Conservation (phyloP, 257 asterid species). For the Phtheirospermum japonicum region DNA sequence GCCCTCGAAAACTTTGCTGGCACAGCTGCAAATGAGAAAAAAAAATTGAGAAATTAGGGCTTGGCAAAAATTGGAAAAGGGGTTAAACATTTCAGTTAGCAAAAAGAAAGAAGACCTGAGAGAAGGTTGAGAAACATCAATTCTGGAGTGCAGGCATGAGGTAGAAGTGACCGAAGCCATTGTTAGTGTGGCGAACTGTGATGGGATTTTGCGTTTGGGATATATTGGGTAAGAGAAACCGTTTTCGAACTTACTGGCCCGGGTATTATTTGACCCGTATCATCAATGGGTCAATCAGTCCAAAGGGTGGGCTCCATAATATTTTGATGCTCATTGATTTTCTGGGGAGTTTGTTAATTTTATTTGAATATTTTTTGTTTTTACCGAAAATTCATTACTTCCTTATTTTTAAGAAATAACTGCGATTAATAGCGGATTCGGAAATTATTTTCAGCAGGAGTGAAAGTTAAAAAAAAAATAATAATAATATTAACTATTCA, state of each 20-base stretch:
- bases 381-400: too few species aligned
- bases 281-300: slow-evolving; percentile 9
- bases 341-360: too few species aligned
- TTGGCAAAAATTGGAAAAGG: not conserved
- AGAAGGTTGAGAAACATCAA: slow-evolving; percentile 28
- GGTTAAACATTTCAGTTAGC: not conserved
- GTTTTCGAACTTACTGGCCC: not conserved
- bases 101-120: slow-evolving; percentile 36
- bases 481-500: too few species aligned
- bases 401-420: too few species aligned
- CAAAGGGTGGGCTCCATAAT: too few species aligned
- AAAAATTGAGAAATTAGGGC: not conserved
- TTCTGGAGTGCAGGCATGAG: slow-evolving; percentile 29
- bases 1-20: slow-evolving; percentile 57
- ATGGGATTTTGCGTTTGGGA: not conserved
- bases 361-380: too few species aligned
- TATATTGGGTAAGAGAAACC: not conserved
- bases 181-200: not conserved
- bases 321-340: too few species aligned
- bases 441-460: too few species aligned
- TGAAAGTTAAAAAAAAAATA: too few species aligned
- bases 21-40: slow-evolving; percentile 46
- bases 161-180: slow-evolving; percentile 33
- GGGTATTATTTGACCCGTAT: not conserved
- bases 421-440: too few species aligned